Evolutionary conservation across 495 filamentous ascomycete species (phyloP), one percentile per base, ranked within the genome.

Genomic region (Evernia prunastri): DNA sequence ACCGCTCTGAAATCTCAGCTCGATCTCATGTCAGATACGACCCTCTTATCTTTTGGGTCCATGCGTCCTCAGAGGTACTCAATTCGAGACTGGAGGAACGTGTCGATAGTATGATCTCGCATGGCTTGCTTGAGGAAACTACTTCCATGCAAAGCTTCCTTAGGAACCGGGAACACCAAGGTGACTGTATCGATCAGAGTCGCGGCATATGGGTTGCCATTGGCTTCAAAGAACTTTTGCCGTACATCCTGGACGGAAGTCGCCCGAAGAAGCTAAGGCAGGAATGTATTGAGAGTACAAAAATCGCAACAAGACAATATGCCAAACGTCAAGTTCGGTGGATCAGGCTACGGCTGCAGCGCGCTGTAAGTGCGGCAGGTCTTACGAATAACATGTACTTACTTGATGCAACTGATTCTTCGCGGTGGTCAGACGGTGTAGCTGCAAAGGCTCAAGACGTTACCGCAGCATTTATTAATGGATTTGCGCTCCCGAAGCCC

Each of bases 171-270:
- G 67, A 80, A 20, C 70, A 75, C 0, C 69, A 78, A 13, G 87
- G 86, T 0, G 72, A 78, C 2, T 66, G 67, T 8, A 75, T 94
- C 27, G 89, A 97, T 67, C 77, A 81, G 58, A 87, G 82, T 0
- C 83, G 86, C 36, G 95, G 95, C 4, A 94, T 97, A 18, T 97
- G 92, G 91, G 86, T 94, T 58, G 93, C 92, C 15, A 97, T 99
- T 68, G 95, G 95, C 1, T 96, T 90, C 73, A 96, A 94, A 70
- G 91, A 99, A 72, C 85, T 96, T 72, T 79, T 87, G 58, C 79
- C 82, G 0, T 96, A 89, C 65, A 77, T 92, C 27, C 64, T 77
- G 5, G 82, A 67, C 74, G 47, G 77, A 85, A 33, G 68, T 84
- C 1, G 13, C 15, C 54, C 53, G 23, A 72, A 79, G 59, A 65